Percentiles rank a stretch among this genome's conserved stretches.
Evolutionary conservation across 176 grass and related monocot species (phyloP).

Genomic region (Aegilops umbellulata): DNA sequence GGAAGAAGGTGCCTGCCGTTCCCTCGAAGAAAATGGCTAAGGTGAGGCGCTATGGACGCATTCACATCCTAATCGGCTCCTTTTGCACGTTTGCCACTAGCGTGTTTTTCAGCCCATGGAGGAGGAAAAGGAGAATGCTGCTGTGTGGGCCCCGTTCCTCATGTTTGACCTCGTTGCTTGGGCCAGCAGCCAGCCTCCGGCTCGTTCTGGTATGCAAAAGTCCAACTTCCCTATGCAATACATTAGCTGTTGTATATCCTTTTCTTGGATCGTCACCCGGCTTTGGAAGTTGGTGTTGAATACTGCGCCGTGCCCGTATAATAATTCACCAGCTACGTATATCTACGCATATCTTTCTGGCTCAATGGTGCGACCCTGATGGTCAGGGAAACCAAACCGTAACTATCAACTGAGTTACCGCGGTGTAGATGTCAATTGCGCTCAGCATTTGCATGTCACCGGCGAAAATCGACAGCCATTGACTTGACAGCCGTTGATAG

Average conservation of each 20-base stretch:
- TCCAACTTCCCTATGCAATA: conserved; percentile 44
- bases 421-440: too few species aligned
- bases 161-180: conserved; percentile 44
- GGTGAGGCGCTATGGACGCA: conserved; percentile 19
- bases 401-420: not conserved
- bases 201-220: conserved; percentile 30
- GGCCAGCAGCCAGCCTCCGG: not conserved
- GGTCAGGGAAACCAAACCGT: conserved; percentile 17
- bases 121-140: conserved; percentile 15
- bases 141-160: conserved; percentile 12
- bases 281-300: conserved; percentile 34
- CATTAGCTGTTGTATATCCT: conserved; percentile 10
- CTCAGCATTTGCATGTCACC: not conserved
- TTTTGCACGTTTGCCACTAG: conserved; percentile 43
- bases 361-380: not conserved
- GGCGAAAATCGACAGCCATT: not conserved
- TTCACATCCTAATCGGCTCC: conserved; percentile 36
- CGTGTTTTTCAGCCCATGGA: conserved; percentile 24
- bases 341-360: conserved; percentile 31
- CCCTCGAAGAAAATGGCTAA: conserved; percentile 21
- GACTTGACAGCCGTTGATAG: not conserved
- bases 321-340: conserved; percentile 1
- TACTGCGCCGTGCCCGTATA: conserved; percentile 19
- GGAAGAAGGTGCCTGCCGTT: conserved; percentile 16
- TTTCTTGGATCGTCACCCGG: conserved; percentile 12